Evolutionary conservation across 2,329 filamentous ascomycete species (phyloP), one percentile per base, ranked within the genome.

Genomic region (Fusarium floridanum): DNA sequence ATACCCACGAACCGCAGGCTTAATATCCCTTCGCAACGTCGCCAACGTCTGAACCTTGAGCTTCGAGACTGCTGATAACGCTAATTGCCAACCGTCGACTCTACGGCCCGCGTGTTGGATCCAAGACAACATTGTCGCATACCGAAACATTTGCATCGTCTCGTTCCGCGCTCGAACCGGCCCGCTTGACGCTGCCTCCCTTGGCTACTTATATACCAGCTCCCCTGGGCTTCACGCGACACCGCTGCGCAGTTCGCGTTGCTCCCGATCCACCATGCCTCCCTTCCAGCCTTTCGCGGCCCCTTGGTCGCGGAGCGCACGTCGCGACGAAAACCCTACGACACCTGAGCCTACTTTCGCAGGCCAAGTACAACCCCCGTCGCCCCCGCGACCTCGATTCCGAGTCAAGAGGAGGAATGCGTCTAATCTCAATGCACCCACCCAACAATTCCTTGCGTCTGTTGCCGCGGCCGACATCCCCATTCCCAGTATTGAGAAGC

Each of bases 371-470:
- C 84, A 83, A 66, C 83, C 85, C 10, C 86, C 88, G 12, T 87
- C 87, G 41, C 85, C 88, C 29, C 87, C 86, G 50, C 86, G 87
- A 77, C 88, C 86, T 70, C 87, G 88, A 63, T 84, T 91, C 75
- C 86, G 85, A 73, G 81, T 91, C 69, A 89, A 89, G 81, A 86
- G 87, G 76, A 89, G 89, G 76, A 85, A 87, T 77, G 85, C 85
- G 41, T 86, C 88, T 50, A 85, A 87, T 66, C 83, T 89, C 12
- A 81, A 86, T 68, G 90, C 90, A 41, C 90, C 91, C 2, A 92
- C 91, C 2, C 86, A 91, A 77, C 89, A 92, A 61, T 92, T 92
- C 77, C 86, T 92, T n/a, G 90, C 90, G 4, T 92, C 90, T 5
- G 91, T 92, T 67, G 90, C 89, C 53, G 90, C 90, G 20, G 91